Percentiles rank a stretch among this genome's conserved stretches.
phyloP scores from a whole-genome alignment of 257 asterid species.

The Asclepias syriaca region DNA sequence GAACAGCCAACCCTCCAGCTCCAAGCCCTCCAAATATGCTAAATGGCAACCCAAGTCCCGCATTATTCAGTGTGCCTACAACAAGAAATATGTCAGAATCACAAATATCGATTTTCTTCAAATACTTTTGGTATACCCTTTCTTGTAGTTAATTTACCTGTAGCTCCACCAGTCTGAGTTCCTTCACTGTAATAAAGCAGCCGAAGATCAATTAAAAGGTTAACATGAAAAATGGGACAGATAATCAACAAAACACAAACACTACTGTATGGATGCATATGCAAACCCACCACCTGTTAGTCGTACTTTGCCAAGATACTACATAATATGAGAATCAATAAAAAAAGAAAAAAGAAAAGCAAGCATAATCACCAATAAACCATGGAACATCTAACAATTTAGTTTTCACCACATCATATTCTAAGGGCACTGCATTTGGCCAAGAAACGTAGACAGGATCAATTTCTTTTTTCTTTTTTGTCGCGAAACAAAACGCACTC shows the following conservation, averaged over 20 bases:
- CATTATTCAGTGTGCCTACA: not conserved
- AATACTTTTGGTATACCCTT: not conserved
- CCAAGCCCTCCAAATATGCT: constrained; percentile 57
- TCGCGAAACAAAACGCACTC: not conserved
- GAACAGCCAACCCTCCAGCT: constrained; percentile 35
- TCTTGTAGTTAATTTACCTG: not conserved
- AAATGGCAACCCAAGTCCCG: constrained; percentile 28
- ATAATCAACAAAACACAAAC: not conserved
- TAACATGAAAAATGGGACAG: not conserved
- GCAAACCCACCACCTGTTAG: not conserved
- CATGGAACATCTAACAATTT: not conserved
- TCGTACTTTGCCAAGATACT: not conserved
- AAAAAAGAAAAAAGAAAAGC: no score
- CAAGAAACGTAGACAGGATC: not conserved
- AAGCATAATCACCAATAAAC: not conserved
- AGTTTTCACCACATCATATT: not conserved
- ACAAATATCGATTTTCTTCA: not conserved
- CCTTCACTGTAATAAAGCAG: constrained; percentile 1
- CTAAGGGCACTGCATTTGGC: not conserved
- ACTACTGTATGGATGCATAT: not conserved
- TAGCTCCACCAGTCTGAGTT: not conserved
- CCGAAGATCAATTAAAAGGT: not conserved
- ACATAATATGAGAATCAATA: not conserved
- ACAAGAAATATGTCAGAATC: not conserved
- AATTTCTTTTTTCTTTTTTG: not conserved